phyloP scores from a whole-genome alignment of 208 protist species.

The Leishmania guyanensis region DNA sequence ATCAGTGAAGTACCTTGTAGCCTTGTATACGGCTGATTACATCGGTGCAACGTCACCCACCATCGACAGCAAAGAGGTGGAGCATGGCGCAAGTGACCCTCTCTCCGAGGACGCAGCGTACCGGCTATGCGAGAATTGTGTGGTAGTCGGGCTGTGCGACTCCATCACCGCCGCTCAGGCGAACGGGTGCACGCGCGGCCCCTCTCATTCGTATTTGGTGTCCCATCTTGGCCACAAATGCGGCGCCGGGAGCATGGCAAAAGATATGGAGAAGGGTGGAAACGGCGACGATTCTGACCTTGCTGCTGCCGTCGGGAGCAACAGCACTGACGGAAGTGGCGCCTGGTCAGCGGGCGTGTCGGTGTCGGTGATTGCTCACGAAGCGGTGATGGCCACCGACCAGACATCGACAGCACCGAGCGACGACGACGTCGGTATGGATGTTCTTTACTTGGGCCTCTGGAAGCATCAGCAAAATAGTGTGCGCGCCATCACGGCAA shows the following conservation, averaged over 20 bases:
- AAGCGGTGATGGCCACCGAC: not conserved
- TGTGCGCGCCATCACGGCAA: slow-evolving; percentile 4
- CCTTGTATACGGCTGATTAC: slow-evolving; percentile 26
- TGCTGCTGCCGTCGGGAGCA: too few species aligned
- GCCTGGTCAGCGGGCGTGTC: slow-evolving; percentile 25
- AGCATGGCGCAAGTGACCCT: not conserved
- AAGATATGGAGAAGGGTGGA: not conserved
- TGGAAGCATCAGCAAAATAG: slow-evolving; percentile 26
- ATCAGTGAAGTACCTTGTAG: slow-evolving; percentile 58
- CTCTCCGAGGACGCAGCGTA: slow-evolving; percentile 6
- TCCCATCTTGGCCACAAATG: slow-evolving; percentile 27
- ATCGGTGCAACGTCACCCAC: not conserved
- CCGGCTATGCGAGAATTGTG: slow-evolving; percentile 17
- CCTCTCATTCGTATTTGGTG: slow-evolving; percentile 14
- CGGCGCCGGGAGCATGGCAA: not conserved
- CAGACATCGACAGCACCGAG: not conserved
- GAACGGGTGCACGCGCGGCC: slow-evolving; percentile 27
- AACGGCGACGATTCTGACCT: not conserved
- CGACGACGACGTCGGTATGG: not conserved
- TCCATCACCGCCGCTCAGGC: slow-evolving; percentile 15
- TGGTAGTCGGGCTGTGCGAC: slow-evolving; percentile 34
- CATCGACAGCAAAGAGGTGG: not conserved
- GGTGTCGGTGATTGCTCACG: slow-evolving; percentile 25
- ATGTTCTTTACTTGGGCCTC: slow-evolving; percentile 18
- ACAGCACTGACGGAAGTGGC: not conserved